Conservation (phyloP, 495 filamentous ascomycete species). For the Alectoria sarmentosa region DNA sequence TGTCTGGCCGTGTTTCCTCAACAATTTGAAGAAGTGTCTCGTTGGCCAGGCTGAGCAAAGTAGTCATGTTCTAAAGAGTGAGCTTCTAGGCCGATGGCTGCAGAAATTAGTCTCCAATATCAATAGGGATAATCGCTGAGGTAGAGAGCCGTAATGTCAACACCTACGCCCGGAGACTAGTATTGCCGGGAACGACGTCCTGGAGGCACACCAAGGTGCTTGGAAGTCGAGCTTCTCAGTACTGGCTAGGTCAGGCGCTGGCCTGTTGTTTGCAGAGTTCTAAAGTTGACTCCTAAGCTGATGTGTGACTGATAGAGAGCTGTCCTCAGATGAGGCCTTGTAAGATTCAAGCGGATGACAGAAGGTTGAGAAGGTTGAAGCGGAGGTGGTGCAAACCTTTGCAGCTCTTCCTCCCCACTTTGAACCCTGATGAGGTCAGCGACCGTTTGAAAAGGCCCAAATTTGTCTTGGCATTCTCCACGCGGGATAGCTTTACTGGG, state of each 20-base stretch:
- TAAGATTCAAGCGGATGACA: background rate
- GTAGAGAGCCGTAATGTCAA: background rate
- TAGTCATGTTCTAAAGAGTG: background rate
- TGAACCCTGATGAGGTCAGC: background rate
- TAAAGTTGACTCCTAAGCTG: too few relatives aligned
- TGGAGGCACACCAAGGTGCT: too few relatives aligned
- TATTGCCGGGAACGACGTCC: background rate
- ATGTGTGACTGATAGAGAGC: background rate
- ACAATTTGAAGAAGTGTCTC: slow-evolving; percentile 2
- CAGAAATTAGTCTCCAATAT: background rate
- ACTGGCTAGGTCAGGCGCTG: background rate
- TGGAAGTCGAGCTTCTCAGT: background rate
- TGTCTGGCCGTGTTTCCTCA: background rate
- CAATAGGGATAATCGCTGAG: too few relatives aligned
- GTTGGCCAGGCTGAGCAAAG: background rate
- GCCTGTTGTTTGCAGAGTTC: background rate
- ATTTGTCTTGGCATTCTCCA: too few relatives aligned
- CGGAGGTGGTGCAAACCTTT: background rate
- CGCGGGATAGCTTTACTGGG: too few relatives aligned
- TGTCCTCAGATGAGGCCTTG: background rate
- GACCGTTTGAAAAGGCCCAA: background rate
- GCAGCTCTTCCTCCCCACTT: background rate
- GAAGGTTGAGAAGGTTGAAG: background rate
- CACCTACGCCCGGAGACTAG: background rate
- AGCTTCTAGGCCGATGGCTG: background rate